These are phyloP conservation scores for Mangifera indica DNA, from an alignment of 345 rosid species.

Conservation along the genomic window DNA sequence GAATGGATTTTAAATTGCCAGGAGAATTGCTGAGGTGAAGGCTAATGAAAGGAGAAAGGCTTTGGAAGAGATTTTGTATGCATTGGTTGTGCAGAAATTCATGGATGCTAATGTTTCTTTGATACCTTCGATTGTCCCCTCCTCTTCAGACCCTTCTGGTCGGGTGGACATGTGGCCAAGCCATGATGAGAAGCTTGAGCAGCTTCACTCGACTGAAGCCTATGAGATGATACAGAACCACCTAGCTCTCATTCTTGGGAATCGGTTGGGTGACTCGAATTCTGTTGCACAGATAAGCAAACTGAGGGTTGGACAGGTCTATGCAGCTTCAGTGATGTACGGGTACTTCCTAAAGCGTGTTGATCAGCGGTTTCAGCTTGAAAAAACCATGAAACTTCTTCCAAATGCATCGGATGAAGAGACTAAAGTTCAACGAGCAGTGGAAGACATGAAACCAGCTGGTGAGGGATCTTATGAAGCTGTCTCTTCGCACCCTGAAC, in stretches of 20 bases:
- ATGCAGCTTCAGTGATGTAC: slow-evolving; percentile 97
- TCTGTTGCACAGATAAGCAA: slow-evolving; percentile 79
- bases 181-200: slow-evolving; percentile 63
- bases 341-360: slow-evolving; percentile 94
- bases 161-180: slow-evolving; percentile 66
- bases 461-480: slow-evolving; percentile 33
- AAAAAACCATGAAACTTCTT: slow-evolving; percentile 87
- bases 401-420: slow-evolving; percentile 45
- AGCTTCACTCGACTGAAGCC: slow-evolving; percentile 85
- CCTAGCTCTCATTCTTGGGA: slow-evolving; percentile 74
- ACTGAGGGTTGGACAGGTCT: slow-evolving; percentile 94
- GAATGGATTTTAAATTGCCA: slow-evolving; percentile 21
- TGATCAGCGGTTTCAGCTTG: slow-evolving; percentile 95
- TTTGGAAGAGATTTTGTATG: slow-evolving; percentile 82
- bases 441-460: slow-evolving; percentile 33
- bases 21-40: slow-evolving; percentile 97
- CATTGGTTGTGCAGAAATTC: slow-evolving; percentile 88
- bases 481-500: slow-evolving; percentile 61
- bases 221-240: slow-evolving; percentile 98
- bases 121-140: slow-evolving; percentile 56
- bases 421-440: slow-evolving; percentile 26
- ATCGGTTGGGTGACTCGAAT: slow-evolving; percentile 50
- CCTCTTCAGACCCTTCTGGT: slow-evolving; percentile 54
- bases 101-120: slow-evolving; percentile 85
- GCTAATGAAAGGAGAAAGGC: slow-evolving; percentile 78